These are phyloP conservation scores for Gloeopeniophorella convolvens DNA, from an alignment of 768 basidiomycete species.

Conservation along the genomic window DNA sequence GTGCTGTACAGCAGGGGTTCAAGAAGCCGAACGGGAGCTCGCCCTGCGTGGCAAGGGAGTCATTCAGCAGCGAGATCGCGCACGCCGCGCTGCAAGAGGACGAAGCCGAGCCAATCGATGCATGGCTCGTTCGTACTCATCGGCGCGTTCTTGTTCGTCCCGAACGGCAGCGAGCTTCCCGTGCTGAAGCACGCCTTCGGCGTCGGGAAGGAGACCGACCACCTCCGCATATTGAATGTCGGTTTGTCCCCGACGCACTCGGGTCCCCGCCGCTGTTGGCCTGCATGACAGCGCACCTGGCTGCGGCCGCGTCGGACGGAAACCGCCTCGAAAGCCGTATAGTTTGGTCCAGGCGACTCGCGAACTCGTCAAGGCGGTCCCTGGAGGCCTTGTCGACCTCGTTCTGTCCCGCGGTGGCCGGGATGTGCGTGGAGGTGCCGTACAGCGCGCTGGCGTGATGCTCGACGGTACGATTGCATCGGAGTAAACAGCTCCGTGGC, in stretches of 20 bases:
- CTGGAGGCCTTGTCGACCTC: conserved; percentile 31
- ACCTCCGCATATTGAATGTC: conserved; percentile 32
- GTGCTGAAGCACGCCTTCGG: conserved; percentile 61
- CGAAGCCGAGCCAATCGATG: conserved; percentile 63
- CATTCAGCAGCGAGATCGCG: no score
- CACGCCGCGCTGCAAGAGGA: no score
- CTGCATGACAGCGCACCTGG: neutral
- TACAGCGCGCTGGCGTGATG: conserved; percentile 32
- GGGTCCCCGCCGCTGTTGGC: conserved; percentile 29
- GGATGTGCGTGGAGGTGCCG: conserved; percentile 29
- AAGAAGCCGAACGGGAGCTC: no score
- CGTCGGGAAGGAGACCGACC: conserved; percentile 43
- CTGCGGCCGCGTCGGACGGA: conserved; percentile 25
- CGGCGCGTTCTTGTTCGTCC: conserved; percentile 32
- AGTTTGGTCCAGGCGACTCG: conserved; percentile 41
- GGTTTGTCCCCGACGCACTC: conserved; percentile 46
- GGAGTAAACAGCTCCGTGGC: conserved; percentile 26
- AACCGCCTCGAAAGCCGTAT: conserved; percentile 50
- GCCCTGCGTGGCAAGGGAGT: no score
- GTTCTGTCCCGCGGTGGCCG: conserved; percentile 26
- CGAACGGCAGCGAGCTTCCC: conserved; percentile 56
- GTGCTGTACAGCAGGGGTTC: no score
- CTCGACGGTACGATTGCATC: conserved; percentile 33
- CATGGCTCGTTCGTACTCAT: conserved; percentile 57
- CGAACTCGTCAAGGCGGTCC: conserved; percentile 44